A percentile compares a stretch with the other conserved stretches of the same genome.
Evolutionary conservation across 495 filamentous ascomycete species (phyloP).

Genomic region (Podospora pseudopauciseta): DNA sequence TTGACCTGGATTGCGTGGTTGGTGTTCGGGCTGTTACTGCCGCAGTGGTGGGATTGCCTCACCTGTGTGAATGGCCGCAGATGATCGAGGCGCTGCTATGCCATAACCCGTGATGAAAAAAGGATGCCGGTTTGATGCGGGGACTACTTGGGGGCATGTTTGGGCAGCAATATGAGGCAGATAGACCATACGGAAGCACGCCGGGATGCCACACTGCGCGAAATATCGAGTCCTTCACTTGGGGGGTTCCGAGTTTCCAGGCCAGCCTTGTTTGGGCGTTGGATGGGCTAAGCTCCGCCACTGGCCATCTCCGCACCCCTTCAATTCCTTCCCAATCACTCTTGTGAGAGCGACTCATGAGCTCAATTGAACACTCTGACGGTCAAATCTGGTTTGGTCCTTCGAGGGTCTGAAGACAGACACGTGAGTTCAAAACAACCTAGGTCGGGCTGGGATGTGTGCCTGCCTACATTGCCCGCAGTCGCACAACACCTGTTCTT

Average conservation of each 20-base stretch:
- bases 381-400: no score
- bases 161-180: background rate
- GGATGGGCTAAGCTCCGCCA: no score
- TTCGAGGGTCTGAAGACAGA: no score
- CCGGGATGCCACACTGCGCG: background rate
- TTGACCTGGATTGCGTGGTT: background rate
- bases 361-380: no score
- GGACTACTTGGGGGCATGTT: background rate
- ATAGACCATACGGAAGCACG: background rate
- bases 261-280: background rate
- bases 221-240: background rate
- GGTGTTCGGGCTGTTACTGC: background rate
- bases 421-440: no score
- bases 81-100: background rate
- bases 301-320: no score
- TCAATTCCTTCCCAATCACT: no score
- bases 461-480: background rate
- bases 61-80: background rate
- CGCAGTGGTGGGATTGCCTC: background rate
- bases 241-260: background rate
- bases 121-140: background rate
- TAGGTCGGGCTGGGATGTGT: background rate
- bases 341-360: no score
- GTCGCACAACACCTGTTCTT: background rate
- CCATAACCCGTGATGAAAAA: background rate